Base-by-base conservation (phyloP, 306 rosid species). In the Clitoria ternatea region DNA sequence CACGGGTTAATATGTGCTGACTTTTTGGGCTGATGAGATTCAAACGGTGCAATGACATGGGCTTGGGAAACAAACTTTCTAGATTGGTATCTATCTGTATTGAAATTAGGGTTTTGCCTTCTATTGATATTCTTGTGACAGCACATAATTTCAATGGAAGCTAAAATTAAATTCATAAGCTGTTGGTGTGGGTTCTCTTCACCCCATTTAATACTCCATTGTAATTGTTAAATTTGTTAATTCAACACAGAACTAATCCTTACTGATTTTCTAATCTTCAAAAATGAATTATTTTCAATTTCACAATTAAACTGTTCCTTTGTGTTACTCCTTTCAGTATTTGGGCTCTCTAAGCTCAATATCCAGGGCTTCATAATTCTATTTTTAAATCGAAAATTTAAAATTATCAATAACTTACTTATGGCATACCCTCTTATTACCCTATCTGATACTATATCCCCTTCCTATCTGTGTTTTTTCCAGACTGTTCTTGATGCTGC, bases 401-500 rank as follows among this genome's bases (percentile, higher is more conserved):
- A 53, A 36, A 36, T 47, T 42, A 44, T 66, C 18, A 35, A 18
- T 12, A 3, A n/a, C n/a, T n/a, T 48, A 8, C 43, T 14, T 52
- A 56, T 17, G 57, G 5, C 4, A 3, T 71, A 27, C 67, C 22
- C 24, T 42, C 62, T 66, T 4, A 20, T 54, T 74, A n/a, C 23
- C 47, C 42, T 44, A 11, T 61, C 66, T 61, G 40, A 43, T 56
- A 71, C 53, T 52, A 32, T 4, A 5, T 66, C 14, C 49, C 30
- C 42, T 55, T 29, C 32, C 49, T 67, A 57, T 50, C 63, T 72
- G 20, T 71, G 30, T 74, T 45, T 73, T 54, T 85, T 70, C 69
- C 77, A 93, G 98, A 75, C 88, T 93, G 66, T 93, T 93, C 84
- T 84, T 92, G 81, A 92, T 92, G 97, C 81, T 92, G 74, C 97